Percentiles rank a stretch among this genome's conserved stretches.
Conservation (phyloP, 139 green algal species). For the Chlamydomonas incerta region DNA sequence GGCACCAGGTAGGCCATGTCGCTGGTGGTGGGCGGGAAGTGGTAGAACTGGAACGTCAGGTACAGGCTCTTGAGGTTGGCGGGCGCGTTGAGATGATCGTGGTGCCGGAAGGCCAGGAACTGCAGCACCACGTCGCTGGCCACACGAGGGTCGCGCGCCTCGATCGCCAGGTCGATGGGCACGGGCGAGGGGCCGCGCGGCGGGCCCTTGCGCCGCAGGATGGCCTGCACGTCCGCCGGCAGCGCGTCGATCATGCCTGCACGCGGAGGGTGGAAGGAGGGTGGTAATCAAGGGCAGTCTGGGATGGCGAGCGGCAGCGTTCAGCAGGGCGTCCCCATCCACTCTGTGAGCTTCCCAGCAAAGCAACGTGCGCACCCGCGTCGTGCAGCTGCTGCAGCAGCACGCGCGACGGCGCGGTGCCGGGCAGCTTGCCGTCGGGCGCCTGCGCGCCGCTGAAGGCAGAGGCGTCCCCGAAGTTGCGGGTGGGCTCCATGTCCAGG, state of each 20-base stretch:
- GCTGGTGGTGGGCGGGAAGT: constrained; percentile 65
- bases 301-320: no score
- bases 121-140: constrained; percentile 68
- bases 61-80: constrained; percentile 62
- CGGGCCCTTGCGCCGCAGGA: constrained; percentile 44
- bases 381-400: constrained; percentile 70
- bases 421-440: constrained; percentile 36
- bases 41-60: constrained; percentile 80
- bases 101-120: constrained; percentile 59
- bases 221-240: constrained; percentile 58
- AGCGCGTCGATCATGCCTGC: constrained; percentile 63
- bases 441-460: constrained; percentile 41
- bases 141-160: constrained; percentile 62
- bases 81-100: constrained; percentile 59
- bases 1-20: constrained; percentile 55
- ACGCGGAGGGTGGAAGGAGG: no score
- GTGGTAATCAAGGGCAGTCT: no score
- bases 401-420: constrained; percentile 50
- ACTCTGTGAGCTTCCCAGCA: no score
- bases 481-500: constrained; percentile 51
- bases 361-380: constrained; percentile 52
- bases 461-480: constrained; percentile 22
- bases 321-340: no score
- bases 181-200: constrained; percentile 13
- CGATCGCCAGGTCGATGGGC: constrained; percentile 59